These are phyloP conservation scores for Candida manassasensis DNA, from an alignment of 805 yeast species.

Conservation along the genomic window DNA sequence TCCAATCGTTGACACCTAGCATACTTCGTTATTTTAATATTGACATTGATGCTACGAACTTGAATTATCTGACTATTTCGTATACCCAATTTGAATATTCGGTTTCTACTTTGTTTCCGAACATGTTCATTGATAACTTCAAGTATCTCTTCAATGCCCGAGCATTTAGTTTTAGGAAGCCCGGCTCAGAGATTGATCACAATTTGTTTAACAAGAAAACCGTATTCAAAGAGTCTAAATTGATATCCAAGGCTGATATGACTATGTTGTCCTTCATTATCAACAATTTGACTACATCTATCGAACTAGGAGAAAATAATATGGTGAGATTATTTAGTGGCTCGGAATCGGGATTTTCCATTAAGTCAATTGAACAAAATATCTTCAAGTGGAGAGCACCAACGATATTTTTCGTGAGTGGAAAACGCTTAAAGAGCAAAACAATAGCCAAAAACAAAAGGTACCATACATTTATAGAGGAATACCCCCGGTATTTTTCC, in stretches of 20 bases:
- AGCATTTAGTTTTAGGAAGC: slow-evolving; percentile 1
- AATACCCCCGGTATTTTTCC: slow-evolving; percentile 38
- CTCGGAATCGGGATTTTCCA: slow-evolving; percentile 76
- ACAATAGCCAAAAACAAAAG: slow-evolving; percentile 38
- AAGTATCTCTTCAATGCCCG: slow-evolving; percentile 3
- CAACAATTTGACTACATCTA: slow-evolving; percentile 17
- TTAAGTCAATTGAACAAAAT: slow-evolving; percentile 78
- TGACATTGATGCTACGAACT: slow-evolving; percentile 18
- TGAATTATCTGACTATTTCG: slow-evolving; percentile 9
- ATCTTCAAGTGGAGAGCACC: slow-evolving; percentile 91
- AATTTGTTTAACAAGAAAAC: background rate
- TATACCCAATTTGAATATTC: slow-evolving; percentile 15
- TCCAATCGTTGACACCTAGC: slow-evolving; percentile 39
- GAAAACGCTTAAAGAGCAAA: slow-evolving; percentile 44
- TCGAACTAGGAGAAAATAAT: slow-evolving; percentile 40
- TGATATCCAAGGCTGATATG: slow-evolving; percentile 38
- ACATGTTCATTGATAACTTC: slow-evolving; percentile 24
- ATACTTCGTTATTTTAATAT: slow-evolving; percentile 49
- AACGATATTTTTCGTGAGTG: slow-evolving; percentile 64
- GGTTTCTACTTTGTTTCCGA: slow-evolving; percentile 18
- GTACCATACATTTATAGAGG: slow-evolving; percentile 47
- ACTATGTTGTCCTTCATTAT: slow-evolving; percentile 36
- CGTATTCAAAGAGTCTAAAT: slow-evolving; percentile 25
- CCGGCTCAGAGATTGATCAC: background rate
- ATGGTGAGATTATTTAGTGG: slow-evolving; percentile 67